A percentile compares a stretch with the other conserved stretches of the same genome.
These are phyloP conservation scores for sweet orange (Citrus sinensis) DNA, from an alignment of 345 rosid species.

Conservation along the genomic window DVS_A1.0 CM039164.1:8393001-8393500, in stretches of 20 bases:
- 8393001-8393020: neutral
- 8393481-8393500: no score
- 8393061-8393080: neutral
- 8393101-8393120: no score
- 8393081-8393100: neutral
- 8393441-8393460: neutral
- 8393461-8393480: no score
- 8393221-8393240: neutral
- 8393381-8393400: neutral
- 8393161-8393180: neutral
- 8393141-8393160: neutral
- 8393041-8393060: slow-evolving; percentile 12
- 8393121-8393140: neutral
- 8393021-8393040: slow-evolving; percentile 16
- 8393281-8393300: slow-evolving; percentile 62
- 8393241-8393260: slow-evolving; percentile 72
- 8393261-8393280: slow-evolving; percentile 83
- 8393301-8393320: neutral
- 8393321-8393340: neutral
- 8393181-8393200: neutral
- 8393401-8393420: neutral
- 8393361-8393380: neutral
- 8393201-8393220: neutral
- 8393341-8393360: neutral
- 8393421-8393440: no score